These are phyloP conservation scores for Clonostachys sp. DNA, from an alignment of 2,329 filamentous ascomycete species.

Conservation along the genomic window DNA sequence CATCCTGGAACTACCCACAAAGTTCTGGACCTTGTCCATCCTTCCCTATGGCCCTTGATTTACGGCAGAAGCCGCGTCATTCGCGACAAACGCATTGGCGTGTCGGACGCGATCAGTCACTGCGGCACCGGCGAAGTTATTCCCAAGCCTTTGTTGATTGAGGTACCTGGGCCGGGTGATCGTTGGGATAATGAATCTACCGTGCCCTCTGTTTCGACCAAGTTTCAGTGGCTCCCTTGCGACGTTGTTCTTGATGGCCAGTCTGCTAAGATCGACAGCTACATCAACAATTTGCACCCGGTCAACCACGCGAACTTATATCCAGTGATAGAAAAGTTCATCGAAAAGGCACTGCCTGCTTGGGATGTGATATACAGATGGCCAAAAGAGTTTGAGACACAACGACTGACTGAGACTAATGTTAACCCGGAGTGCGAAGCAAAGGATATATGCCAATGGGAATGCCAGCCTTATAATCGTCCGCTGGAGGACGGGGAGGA, in stretches of 20 bases:
- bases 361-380: slow-evolving; percentile 35
- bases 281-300: slow-evolving; percentile 51
- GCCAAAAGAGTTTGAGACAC: slow-evolving; percentile 15
- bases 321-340: slow-evolving; percentile 30
- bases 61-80: slow-evolving; percentile 41
- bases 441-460: slow-evolving; percentile 1
- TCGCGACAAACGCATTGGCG: slow-evolving; percentile 18
- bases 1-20: slow-evolving; percentile 51
- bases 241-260: slow-evolving; percentile 34
- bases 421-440: slow-evolving; percentile 10
- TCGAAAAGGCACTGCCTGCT: slow-evolving; percentile 33
- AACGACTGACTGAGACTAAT: slow-evolving; percentile 12
- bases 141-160: slow-evolving; percentile 5
- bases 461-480: slow-evolving; percentile 10
- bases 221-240: slow-evolving; percentile 44
- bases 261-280: slow-evolving; percentile 35
- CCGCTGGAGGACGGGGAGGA: slow-evolving; percentile 16
- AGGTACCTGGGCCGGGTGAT: not conserved
- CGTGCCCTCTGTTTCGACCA: slow-evolving; percentile 9
- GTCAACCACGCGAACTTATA: slow-evolving; percentile 29
- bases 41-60: slow-evolving; percentile 57
- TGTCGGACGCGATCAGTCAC: slow-evolving; percentile 26
- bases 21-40: slow-evolving; percentile 60
- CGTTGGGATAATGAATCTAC: not conserved
- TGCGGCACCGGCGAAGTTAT: slow-evolving; percentile 24